These are phyloP conservation scores for Pleoardoris graminearum DNA, from an alignment of 2,329 filamentous ascomycete species.

Conservation along the genomic window DNA sequence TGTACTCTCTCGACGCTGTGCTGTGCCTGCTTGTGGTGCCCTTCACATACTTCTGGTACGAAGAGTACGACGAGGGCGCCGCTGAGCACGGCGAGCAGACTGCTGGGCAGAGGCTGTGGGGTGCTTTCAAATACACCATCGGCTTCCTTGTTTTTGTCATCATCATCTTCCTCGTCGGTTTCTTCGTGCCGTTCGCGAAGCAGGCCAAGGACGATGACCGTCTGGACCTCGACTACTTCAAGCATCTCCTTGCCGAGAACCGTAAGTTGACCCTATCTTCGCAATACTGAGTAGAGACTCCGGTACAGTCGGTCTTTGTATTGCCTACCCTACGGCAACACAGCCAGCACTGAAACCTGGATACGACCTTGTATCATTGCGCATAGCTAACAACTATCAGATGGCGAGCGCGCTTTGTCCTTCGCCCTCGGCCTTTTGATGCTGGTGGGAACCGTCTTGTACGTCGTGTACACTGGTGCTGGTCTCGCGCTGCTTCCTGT, in stretches of 20 bases:
- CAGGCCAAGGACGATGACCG: conserved; percentile 64
- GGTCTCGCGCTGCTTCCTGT: conserved; percentile 88
- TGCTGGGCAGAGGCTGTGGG: conserved; percentile 70
- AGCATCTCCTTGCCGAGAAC: conserved; percentile 78
- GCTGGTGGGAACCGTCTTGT: conserved; percentile 81
- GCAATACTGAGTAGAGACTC: too few species aligned
- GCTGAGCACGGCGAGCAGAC: conserved; percentile 77
- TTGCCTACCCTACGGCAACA: too few species aligned
- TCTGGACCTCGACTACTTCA: conserved; percentile 89
- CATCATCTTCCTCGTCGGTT: conserved; percentile 85
- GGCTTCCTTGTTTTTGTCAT: conserved; percentile 79
- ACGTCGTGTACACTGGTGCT: conserved; percentile 84
- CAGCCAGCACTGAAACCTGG: neutral
- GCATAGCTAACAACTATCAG: conserved; percentile 43
- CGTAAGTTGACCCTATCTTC: conserved; percentile 55
- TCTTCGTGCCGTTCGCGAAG: conserved; percentile 85
- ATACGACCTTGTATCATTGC: neutral
- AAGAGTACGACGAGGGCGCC: conserved; percentile 93
- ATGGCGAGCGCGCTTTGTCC: conserved; percentile 87
- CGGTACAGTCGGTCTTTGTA: too few species aligned
- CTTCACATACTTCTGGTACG: conserved; percentile 97
- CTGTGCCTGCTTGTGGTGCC: conserved; percentile 89
- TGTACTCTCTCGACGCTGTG: conserved; percentile 89
- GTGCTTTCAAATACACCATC: conserved; percentile 88
- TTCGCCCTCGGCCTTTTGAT: conserved; percentile 89